Conservation (phyloP, 176 grass and related monocot genomes). For the Zoysia pacifica region DNA sequence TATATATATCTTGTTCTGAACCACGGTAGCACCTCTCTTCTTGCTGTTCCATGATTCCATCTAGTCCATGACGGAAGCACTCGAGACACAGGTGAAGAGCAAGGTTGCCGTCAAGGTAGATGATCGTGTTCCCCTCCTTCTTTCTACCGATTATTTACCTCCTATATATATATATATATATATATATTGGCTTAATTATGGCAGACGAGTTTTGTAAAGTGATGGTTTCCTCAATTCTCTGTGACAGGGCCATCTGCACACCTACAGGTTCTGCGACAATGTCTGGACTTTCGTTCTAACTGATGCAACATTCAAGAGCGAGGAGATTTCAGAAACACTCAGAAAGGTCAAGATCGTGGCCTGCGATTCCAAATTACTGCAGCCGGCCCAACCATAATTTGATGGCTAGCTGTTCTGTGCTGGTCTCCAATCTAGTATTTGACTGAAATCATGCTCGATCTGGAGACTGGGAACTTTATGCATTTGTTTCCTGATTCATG, state of each 20-base stretch:
- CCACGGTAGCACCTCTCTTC: not conserved
- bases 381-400: slow-evolving; percentile 31
- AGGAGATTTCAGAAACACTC: slow-evolving; percentile 47
- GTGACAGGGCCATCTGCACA: slow-evolving; percentile 85
- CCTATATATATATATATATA: not conserved
- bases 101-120: slow-evolving; percentile 69
- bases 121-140: not conserved
- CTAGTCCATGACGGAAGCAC: slow-evolving; percentile 72
- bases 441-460: slow-evolving; percentile 11
- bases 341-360: slow-evolving; percentile 83
- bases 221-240: slow-evolving; percentile 6
- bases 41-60: not conserved
- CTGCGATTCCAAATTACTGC: slow-evolving; percentile 77
- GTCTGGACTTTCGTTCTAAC: slow-evolving; percentile 86
- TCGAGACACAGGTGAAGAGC: slow-evolving; percentile 80
- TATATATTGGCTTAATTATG: not conserved
- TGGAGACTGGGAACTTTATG: not conserved
- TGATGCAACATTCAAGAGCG: slow-evolving; percentile 64
- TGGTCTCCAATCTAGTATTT: not conserved
- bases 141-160: not conserved
- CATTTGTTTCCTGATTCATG: not conserved
- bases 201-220: not conserved
- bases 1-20: not conserved
- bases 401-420: not conserved
- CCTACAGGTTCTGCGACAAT: slow-evolving; percentile 88